A percentile compares a stretch with the other conserved stretches of the same genome.
Conservation (phyloP, 1,284 basidiomycete species). For the Ustilago trichophora region DNA sequence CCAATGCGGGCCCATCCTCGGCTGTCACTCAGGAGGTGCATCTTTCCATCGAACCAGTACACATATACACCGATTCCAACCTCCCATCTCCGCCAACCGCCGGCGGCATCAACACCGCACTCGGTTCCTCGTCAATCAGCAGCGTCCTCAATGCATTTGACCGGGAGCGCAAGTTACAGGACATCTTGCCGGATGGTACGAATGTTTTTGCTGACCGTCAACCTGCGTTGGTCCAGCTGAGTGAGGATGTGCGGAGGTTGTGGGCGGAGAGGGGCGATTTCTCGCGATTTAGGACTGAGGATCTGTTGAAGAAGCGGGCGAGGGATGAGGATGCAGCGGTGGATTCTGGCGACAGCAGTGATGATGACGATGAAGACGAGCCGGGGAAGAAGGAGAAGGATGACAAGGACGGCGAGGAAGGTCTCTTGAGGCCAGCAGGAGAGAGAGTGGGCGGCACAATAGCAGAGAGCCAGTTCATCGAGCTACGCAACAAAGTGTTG, state of each 20-base stretch:
- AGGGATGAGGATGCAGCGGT: too few species aligned
- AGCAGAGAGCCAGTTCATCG: constrained; percentile 48
- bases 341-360: constrained; percentile 3
- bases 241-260: constrained; percentile 37
- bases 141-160: constrained; percentile 10
- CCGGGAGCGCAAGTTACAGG: constrained; percentile 22
- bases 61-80: constrained; percentile 27
- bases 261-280: constrained; percentile 62
- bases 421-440: constrained; percentile 1
- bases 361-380: constrained; percentile 1
- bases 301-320: constrained; percentile 8
- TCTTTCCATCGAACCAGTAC: constrained; percentile 28
- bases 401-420: neutral
- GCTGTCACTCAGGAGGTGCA: constrained; percentile 2
- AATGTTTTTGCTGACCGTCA: constrained; percentile 19
- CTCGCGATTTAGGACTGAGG: constrained; percentile 22
- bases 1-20: too few species aligned
- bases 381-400: neutral
- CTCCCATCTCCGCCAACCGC: neutral
- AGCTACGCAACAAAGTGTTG: constrained; percentile 44
- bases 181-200: constrained; percentile 19
- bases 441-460: constrained; percentile 41
- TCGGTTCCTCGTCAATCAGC: too few species aligned
- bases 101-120: too few species aligned
- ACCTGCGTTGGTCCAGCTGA: constrained; percentile 9